Evolutionary conservation across 2,329 filamentous ascomycete species (phyloP), one percentile per base, ranked within the genome.

Genomic region (Microcyclosporella mali): DNA sequence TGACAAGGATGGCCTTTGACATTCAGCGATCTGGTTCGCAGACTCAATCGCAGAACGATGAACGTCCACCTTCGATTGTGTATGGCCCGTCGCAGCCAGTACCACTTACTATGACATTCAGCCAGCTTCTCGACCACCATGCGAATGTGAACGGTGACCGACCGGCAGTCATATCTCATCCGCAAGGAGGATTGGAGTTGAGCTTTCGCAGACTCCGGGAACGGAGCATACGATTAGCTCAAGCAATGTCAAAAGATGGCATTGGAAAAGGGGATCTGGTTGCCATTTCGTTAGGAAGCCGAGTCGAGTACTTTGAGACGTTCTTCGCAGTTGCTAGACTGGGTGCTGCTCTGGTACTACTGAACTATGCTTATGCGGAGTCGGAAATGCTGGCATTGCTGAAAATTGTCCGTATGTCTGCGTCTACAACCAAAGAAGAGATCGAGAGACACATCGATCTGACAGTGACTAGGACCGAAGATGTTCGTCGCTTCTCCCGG

Each of bases 361-460:
- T 86, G 48, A 87, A 86, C 66, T 86, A 85, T 65, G 85, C 82
- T 0, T 86, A 86, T 57, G 85, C 82, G 1, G 72, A 80, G 3
- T 77, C 75, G 1, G 83, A 86, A 65, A 78, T 82, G 33, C 71
- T 78, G 61, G 81, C 84, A 57, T 80, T 79, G n/a, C 63, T 86
- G 19, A 73, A 75, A 41, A 82, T 84, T 53, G 77, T 81, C 14
- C 74, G 78, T 80, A 65, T 50, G 66, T 59, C 33, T 25, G 6
- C 10, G 11, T 15, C 10, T 6, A 40, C 19, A 11, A 17, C 14
- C n/a, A 32, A 12, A 17, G 9, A 25, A 3, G 10, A 36, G 10
- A 11, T 12, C n/a, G n/a, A 10, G 4, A 15, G 8, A 14, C 15
- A n/a, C 8, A n/a, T n/a, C n/a, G 10, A 18, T 40, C 38, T 50